These are phyloP conservation scores for Xylaria sp. DNA, from an alignment of 2,329 filamentous ascomycete species.

Conservation along the genomic window DNA sequence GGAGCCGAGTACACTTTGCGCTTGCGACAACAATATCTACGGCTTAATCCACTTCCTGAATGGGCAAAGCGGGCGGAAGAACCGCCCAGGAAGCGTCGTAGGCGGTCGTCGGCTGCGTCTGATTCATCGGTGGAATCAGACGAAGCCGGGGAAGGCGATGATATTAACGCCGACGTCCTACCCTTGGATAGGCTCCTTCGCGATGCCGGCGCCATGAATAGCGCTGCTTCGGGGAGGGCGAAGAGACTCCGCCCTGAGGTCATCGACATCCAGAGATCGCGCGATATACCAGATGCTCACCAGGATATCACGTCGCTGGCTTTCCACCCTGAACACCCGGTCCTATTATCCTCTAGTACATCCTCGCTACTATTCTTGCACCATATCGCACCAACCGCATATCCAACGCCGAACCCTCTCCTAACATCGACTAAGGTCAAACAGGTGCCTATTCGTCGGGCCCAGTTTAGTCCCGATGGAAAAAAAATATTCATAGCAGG, in stretches of 20 bases:
- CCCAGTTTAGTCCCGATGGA: conserved; percentile 78
- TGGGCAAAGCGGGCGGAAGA: conserved; percentile 67
- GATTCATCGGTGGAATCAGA: conserved; percentile 48
- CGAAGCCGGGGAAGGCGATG: conserved; percentile 53
- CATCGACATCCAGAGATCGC: conserved; percentile 87
- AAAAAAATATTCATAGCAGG: conserved; percentile 89
- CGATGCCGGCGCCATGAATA: conserved; percentile 74
- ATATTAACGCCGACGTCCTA: conserved; percentile 71
- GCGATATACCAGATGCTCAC: conserved; percentile 83
- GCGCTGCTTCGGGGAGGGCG: conserved; percentile 63
- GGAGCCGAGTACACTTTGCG: conserved; percentile 86
- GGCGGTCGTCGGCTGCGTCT: conserved; percentile 61
- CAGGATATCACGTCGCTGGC: conserved; percentile 83
- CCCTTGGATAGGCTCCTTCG: conserved; percentile 85
- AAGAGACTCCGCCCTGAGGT: conserved; percentile 85
- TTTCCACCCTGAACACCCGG: conserved; percentile 89
- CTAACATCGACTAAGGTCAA: conserved; percentile 90
- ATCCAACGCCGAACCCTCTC: conserved; percentile 83
- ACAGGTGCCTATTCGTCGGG: conserved; percentile 83
- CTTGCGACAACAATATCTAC: conserved; percentile 79
- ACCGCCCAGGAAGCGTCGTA: conserved; percentile 61
- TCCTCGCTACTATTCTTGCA: conserved; percentile 89
- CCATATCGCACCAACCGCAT: conserved; percentile 81
- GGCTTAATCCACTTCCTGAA: conserved; percentile 67
- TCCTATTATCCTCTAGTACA: conserved; percentile 88